Evolutionary conservation across 164 flowering plant species (phyloP), one percentile per base, ranked within the genome.

Genomic region (Brasenia schreberi): DNA sequence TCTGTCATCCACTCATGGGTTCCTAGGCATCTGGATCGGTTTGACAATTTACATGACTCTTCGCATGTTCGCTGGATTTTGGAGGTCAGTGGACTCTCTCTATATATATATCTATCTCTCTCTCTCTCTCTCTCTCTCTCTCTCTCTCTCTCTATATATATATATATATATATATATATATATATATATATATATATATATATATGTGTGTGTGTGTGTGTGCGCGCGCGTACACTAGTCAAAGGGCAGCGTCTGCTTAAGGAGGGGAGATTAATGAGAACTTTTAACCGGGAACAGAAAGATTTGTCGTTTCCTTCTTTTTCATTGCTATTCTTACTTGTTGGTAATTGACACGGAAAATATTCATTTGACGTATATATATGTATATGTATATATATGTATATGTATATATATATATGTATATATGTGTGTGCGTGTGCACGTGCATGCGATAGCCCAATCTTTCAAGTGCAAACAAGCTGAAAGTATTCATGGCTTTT

Each of bases 11-110:
- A 78, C 71, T 58, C 14, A 81, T 65, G 96, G 97, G 17, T 90
- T 84, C 66, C 43, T 85, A 19, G 98, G 98, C 67, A 84, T 94
- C 63, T 94, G 97, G 98, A 52, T 83, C 33, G 98, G 91, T 65
- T 77, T 90, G 49, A 83, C 88, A 59, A 84, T 89, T 60, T 93
- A 83, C 61, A 90, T 93, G 98, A 75, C 74, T 43, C 77, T 89
- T 16, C 84, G 95, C 7, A 61, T 84, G 68, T 66, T 85, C 64
- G 96, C 87, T 7, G 96, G 97, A 19, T 69, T 85, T 63, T 88
- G 87, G 85, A 89, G 97, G 98, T 91, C 83, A 69, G 18, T 49
- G 16, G 16, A 49, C 16, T 19, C 7, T 63, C 42, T 43, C 43
- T n/a, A n/a, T n/a, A n/a, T n/a, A n/a, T n/a, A n/a, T n/a, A n/a